Percentiles rank a stretch among this genome's conserved stretches.
phyloP scores from a whole-genome alignment of 2,329 filamentous ascomycete species.

The Colletotrichum musicola region DNA sequence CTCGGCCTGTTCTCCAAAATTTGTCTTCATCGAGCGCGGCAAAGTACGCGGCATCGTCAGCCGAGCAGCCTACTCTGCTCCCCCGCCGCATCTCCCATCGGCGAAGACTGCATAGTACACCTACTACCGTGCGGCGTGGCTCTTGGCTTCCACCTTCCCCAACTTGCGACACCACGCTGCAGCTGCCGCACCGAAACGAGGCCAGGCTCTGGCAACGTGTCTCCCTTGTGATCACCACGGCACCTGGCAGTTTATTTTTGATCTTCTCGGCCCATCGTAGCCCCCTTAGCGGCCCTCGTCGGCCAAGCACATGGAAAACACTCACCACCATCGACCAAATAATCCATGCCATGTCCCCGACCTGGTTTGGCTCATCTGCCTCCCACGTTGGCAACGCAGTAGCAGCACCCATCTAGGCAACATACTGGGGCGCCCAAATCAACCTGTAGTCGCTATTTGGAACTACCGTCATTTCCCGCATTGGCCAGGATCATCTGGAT shows the following conservation, averaged over 20 bases:
- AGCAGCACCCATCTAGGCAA: not conserved
- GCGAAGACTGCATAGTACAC: too few species aligned
- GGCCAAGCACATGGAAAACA: not conserved
- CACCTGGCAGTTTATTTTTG: slow-evolving; percentile 1
- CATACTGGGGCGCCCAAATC: not conserved
- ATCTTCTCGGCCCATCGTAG: not conserved
- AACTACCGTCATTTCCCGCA: not conserved
- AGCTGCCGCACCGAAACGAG: not conserved
- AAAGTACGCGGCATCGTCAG: not conserved
- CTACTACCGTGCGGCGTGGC: too few species aligned
- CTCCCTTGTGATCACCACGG: not conserved
- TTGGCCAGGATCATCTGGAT: not conserved
- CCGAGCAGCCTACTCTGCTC: not conserved
- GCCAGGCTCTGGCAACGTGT: slow-evolving; percentile 1
- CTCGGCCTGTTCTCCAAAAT: slow-evolving; percentile 11
- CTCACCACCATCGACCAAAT: not conserved
- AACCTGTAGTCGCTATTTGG: not conserved
- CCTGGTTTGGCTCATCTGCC: not conserved
- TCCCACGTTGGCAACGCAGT: not conserved
- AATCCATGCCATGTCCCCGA: not conserved
- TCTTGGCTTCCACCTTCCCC: slow-evolving; percentile 5
- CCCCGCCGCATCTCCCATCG: not conserved
- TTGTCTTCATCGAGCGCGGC: slow-evolving; percentile 10
- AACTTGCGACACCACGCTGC: slow-evolving; percentile 12
- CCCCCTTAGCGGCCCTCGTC: slow-evolving; percentile 3